Evolutionary conservation across 2,329 filamentous ascomycete genomes (phyloP).

Genomic region (Emmonsia crescens): DNA sequence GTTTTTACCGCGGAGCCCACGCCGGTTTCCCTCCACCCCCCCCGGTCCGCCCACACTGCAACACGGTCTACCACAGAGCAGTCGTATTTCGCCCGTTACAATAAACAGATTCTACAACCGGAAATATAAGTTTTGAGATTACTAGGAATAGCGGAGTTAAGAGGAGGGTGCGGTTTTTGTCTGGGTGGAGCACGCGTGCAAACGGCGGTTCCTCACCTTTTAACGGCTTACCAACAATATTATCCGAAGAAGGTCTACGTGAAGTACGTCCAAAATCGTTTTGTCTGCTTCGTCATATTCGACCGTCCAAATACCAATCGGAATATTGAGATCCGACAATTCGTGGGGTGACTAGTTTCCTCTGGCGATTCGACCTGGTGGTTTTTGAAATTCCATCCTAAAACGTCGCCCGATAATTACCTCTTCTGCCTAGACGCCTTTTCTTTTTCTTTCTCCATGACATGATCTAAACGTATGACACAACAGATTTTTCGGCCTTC

Average conservation of each 20-base stretch:
- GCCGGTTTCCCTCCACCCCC: not conserved
- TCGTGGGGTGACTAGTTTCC: not conserved
- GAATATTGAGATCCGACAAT: not conserved
- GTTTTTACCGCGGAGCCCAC: not conserved
- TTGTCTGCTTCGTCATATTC: not conserved
- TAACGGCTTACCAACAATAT: not conserved
- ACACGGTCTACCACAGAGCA: not conserved
- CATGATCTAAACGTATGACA: constrained; percentile 5
- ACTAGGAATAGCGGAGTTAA: not conserved
- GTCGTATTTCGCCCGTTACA: not conserved
- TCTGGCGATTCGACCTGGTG: not conserved
- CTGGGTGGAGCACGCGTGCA: not conserved
- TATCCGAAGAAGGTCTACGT: not conserved
- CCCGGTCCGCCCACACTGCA: not conserved
- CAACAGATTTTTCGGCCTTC: not conserved
- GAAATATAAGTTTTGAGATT: not conserved
- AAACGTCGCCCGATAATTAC: not conserved
- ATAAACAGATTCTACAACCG: not conserved
- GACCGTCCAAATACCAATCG: not conserved
- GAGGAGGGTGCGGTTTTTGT: not conserved
- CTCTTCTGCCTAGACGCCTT: not conserved
- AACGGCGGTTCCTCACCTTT: not conserved
- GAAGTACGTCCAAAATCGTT: not conserved
- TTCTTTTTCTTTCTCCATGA: not conserved
- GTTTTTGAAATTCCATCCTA: not conserved